Base-by-base conservation (phyloP, 257 asterid genomes). In the Echites panduratus region DNA sequence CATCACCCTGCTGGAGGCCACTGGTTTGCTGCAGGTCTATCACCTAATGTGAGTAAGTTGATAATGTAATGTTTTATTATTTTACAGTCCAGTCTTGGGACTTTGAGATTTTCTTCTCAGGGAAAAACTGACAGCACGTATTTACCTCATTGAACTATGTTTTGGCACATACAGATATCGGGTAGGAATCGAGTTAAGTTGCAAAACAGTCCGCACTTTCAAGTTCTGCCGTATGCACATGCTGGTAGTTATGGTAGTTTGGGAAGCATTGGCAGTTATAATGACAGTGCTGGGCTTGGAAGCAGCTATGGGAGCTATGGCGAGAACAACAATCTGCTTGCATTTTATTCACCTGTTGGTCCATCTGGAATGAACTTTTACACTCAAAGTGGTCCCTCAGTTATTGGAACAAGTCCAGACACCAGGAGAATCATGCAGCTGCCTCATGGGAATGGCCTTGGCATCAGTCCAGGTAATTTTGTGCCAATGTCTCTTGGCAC, bases 1-100 rank as follows among this genome's bases (percentile, higher is more conserved):
- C 98, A 95, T 81, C 90, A 95, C 85, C 99, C 99, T 62, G 97
- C 97, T 69, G 97, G 92, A 78, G 99, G 99, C 20, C 98, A 95
- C 82, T 95, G 99, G 99, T 95, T 95, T 74, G 97, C 97, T 38
- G 98, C 98, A 68, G 98, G 99, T 78, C 96, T 95, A 75, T 95
- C 99, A 66, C 99, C 99, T 76, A 95, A 90, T 79, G 98, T 92
- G 87, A 95, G 99, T 76, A 78, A 69, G 40, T 73, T 75, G 68
- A 53, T 56, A 59, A 64, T 71, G 77, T 68, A 54, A 70, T 72
- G 67, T 76, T 77, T 58, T 72, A 29, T 29, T 62, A 12, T 62
- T 62, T 62, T 22, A 14, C 22, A 38, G 0, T 64, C 29, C 27
- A 17, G 9, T 62, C 29, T 64, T 19, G n/a, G 17, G 69, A 20